Conservation (phyloP, 768 basidiomycete species). For the Lyophyllum decastes region DNA sequence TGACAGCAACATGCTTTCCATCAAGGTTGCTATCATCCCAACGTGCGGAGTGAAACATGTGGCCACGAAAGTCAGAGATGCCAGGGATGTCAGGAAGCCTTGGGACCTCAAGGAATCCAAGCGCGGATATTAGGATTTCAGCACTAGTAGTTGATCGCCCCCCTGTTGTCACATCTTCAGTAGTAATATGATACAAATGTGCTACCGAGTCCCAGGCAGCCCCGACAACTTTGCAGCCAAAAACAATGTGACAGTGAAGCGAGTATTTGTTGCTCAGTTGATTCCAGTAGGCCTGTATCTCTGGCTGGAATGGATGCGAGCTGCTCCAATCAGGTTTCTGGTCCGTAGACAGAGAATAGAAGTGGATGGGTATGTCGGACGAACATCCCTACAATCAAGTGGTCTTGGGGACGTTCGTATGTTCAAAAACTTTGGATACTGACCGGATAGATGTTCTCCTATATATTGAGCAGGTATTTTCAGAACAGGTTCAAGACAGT, state of each 20-base stretch:
- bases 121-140: conserved; percentile 52
- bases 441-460: conserved; percentile 41
- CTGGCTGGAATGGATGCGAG: conserved; percentile 39
- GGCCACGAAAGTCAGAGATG: conserved; percentile 45
- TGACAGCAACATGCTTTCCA: conserved; percentile 53
- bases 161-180: conserved; percentile 34
- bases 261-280: conserved; percentile 38
- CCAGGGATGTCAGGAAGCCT: conserved; percentile 34
- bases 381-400: conserved; percentile 38
- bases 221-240: conserved; percentile 43
- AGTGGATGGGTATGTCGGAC: conserved; percentile 37
- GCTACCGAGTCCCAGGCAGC: conserved; percentile 43
- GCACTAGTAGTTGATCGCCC: conserved; percentile 30
- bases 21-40: conserved; percentile 47
- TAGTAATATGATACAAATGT: conserved; percentile 37
- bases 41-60: conserved; percentile 52
- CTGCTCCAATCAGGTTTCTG: conserved; percentile 41
- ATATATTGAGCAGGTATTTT: neutral
- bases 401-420: neutral
- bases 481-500: no score
- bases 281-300: conserved; percentile 42
- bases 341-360: conserved; percentile 42
- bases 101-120: conserved; percentile 50
- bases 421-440: neutral
- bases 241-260: conserved; percentile 39